Base-by-base conservation (phyloP, 2,329 filamentous ascomycete species). In the Trichophyton equinum region DNA sequence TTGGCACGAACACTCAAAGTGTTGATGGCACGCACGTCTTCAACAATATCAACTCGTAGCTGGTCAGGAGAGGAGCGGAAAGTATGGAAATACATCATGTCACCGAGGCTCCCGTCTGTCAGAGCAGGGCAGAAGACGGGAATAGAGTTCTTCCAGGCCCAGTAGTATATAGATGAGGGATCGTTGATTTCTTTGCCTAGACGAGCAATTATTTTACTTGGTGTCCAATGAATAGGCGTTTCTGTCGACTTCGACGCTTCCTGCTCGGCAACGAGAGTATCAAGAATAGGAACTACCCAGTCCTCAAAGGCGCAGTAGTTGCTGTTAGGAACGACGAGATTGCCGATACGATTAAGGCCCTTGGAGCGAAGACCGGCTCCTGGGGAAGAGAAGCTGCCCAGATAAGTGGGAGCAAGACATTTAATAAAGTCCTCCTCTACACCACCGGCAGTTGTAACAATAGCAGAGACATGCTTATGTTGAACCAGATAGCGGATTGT, bases 401-500 rank as follows among this genome's bases (percentile, higher is more conserved):
- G 85, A 74, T 96, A 99, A 0, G 94, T 99, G 59, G 90, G 86
- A 9, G 88, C 94, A 1, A 99, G 85, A 69, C 94, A 99, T 78
- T 99, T 99, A 81, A 99, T 99, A 62, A 99, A 85, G 74, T 99
- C 94, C 73, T 99, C 94, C 74, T 99, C 94, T 59, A 99, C 84
- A 57, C 94, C 94, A 51, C 94, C 94, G 0, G 94, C 94, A 0
- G 94, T 96, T 25, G 94, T 96, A 63, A 99, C 94, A 69, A 99
- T 89, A 66, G 87, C 88, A 0, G 90, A 94, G 64, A 99, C 85
- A 72, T 97, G 91, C 64, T 85, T 86, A 77, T 99, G 91, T 76
- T 97, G 83, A 51, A 95, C 91, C 0, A 99, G 83, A 77, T 91
- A 99, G 61, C 94, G 88, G 65, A 99, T 79, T 40, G 91, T 91